Percentiles rank a stretch among this genome's conserved stretches.
phyloP scores from a whole-genome alignment of 306 rosid species.

The Alnus rubra region DNA sequence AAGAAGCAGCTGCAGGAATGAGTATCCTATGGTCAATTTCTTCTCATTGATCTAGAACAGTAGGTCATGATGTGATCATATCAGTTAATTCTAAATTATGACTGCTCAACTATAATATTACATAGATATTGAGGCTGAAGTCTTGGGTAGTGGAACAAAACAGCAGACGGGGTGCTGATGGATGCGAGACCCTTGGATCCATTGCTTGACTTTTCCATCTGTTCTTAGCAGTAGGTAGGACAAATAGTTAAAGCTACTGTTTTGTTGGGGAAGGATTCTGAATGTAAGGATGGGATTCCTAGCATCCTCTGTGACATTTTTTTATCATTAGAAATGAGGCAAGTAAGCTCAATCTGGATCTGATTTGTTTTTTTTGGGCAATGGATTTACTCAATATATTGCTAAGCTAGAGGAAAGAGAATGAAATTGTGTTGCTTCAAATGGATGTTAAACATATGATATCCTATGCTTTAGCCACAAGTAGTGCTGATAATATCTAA shows the following conservation, averaged over 20 bases:
- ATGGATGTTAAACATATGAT: not conserved
- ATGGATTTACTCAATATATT: not conserved
- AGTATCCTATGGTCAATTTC: not conserved
- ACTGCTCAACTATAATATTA: not conserved
- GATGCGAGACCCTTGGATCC: slow-evolving; percentile 6
- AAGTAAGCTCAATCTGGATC: not conserved
- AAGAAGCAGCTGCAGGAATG: not conserved
- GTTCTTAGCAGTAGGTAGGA: not conserved
- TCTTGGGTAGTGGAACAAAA: not conserved
- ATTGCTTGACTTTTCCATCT: not conserved
- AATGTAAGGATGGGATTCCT: not conserved
- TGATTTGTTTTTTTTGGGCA: not conserved
- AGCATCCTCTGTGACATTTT: not conserved
- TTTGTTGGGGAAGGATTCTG: not conserved
- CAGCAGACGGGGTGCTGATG: not conserved
- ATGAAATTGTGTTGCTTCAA: not conserved
- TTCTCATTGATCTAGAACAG: not conserved
- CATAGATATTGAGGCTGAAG: not conserved
- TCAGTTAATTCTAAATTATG: not conserved
- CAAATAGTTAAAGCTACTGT: not conserved
- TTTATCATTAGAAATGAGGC: not conserved
- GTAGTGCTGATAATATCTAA: not conserved
- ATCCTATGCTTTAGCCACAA: not conserved
- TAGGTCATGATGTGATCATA: not conserved
- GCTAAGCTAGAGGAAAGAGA: not conserved